Conservation (phyloP, 495 filamentous ascomycete genomes). For the Terfezia boudieri region DNA sequence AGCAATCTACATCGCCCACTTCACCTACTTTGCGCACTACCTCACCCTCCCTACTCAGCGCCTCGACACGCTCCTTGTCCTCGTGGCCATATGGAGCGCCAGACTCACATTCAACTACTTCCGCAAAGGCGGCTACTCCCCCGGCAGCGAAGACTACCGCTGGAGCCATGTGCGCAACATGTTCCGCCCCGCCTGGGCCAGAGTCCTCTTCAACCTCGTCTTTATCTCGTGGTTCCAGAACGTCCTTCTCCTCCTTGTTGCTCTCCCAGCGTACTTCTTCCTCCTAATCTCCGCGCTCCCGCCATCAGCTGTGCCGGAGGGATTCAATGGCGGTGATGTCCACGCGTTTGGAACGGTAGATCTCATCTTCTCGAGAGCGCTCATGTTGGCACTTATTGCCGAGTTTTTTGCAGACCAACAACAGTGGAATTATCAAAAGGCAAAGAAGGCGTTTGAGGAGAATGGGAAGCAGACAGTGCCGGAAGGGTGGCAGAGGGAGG, state of each 20-base stretch:
- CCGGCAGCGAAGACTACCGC: constrained; percentile 85
- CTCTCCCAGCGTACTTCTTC: constrained; percentile 58
- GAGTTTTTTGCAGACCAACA: constrained; percentile 77
- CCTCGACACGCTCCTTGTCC: constrained; percentile 49
- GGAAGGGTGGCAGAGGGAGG: constrained; percentile 35
- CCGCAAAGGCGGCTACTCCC: constrained; percentile 76
- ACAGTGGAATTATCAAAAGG: constrained; percentile 76
- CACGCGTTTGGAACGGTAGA: constrained; percentile 35
- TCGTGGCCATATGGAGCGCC: constrained; percentile 57
- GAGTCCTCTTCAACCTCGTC: constrained; percentile 63
- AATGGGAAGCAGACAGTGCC: constrained; percentile 40
- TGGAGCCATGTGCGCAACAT: constrained; percentile 36
- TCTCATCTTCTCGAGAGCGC: constrained; percentile 38
- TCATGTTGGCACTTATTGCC: constrained; percentile 48
- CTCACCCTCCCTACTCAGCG: constrained; percentile 46
- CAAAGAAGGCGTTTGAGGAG: constrained; percentile 51
- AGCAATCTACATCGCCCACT: constrained; percentile 74
- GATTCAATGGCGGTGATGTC: constrained; percentile 14
- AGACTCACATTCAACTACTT: constrained; percentile 93
- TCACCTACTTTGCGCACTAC: constrained; percentile 52
- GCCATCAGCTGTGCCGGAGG: constrained; percentile 22
- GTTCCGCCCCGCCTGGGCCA: constrained; percentile 23
- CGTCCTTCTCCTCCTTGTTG: constrained; percentile 47
- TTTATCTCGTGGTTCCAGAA: constrained; percentile 81
- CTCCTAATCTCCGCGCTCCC: constrained; percentile 32